Conservation (phyloP, 768 basidiomycete genomes). For the Rhizopogon vulgaris region DNA sequence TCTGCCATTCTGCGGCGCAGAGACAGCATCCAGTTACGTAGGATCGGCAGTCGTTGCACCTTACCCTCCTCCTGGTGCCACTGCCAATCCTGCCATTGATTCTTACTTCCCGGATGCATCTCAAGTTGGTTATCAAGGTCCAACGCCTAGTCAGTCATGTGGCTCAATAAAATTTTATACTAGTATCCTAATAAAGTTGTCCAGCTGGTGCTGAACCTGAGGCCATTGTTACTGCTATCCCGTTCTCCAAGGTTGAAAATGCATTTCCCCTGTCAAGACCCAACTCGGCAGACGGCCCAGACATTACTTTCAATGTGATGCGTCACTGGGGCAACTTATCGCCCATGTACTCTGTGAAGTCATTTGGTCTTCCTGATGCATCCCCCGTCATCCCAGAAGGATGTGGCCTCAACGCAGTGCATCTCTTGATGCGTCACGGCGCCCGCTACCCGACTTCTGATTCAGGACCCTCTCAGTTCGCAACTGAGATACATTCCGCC, state of each 20-base stretch:
- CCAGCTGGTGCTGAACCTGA: conserved; percentile 38
- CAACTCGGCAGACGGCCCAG: conserved; percentile 26
- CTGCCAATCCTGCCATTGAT: conserved; percentile 24
- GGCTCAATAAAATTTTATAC: not conserved
- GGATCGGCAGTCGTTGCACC: conserved; percentile 35
- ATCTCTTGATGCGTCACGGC: conserved; percentile 36
- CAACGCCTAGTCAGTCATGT: conserved; percentile 38
- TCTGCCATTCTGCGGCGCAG: conserved; percentile 1
- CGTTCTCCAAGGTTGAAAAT: conserved; percentile 28
- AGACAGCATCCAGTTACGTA: conserved; percentile 33
- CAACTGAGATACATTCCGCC: conserved; percentile 18
- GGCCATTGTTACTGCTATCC: conserved; percentile 37
- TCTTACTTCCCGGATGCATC: conserved; percentile 36
- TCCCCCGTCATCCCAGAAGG: conserved; percentile 40
- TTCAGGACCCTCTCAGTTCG: conserved; percentile 21
- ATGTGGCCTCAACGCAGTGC: conserved; percentile 41
- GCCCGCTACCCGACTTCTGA: conserved; percentile 35
- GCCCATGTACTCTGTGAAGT: conserved; percentile 45
- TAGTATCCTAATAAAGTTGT: not conserved
- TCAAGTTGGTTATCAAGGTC: conserved; percentile 40
- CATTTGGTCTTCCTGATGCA: conserved; percentile 44
- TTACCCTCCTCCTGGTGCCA: conserved; percentile 36
- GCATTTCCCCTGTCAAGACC: conserved; percentile 39
- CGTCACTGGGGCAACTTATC: conserved; percentile 43
- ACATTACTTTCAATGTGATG: conserved; percentile 36